Evolutionary conservation across 441 rosid genomes (phyloP), one percentile per base, ranked within the genome.

Genomic region (Pelargonium myrrhifolium): DNA sequence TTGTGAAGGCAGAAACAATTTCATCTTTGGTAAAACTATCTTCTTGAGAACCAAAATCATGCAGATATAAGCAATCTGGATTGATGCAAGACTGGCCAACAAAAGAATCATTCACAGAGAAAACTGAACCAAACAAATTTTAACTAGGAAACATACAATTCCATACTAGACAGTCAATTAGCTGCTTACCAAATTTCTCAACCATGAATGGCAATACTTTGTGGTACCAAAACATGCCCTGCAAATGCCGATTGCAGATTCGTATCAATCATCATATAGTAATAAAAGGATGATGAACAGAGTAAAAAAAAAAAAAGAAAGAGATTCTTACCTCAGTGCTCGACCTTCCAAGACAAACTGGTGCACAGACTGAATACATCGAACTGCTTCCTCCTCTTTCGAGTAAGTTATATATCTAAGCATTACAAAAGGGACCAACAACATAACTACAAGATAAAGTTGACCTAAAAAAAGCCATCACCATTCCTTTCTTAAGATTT

Each of bases 211-310:
- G 61, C 92, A 87, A 69, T 87, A 87, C 76, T 87, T 85, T 53
- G 85, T 87, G 73, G 92, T 87, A 64, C 89, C 92, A 78, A 85
- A 87, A 74, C 86, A 85, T 40, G 87, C 92, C 76, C 89, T 86
- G 71, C 11, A 62, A 73, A 55, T 49, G 7, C 20, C 70, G 31
- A 40, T 18, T 37, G 21, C 45, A 63, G n/a, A 18, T 49, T 51
- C 6, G 35, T 7, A 67, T 35, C 11, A 10, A 9, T 68, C 64
- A 64, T 73, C 72, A 37, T 60, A 65, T 12, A 6, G 15, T 17
- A 56, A 42, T 37, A 71, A 73, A 71, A 28, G 60, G 45, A 20
- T 39, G 43, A 35, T 12, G 35, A 40, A 47, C 42, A 62, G 6
- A 21, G 40, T 42, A 63, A 35, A 21, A 53, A 14, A 62, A 66